Evolutionary conservation across 108 stramenopile genomes (phyloP).

Genomic region (Epithemia pelagica): DNA sequence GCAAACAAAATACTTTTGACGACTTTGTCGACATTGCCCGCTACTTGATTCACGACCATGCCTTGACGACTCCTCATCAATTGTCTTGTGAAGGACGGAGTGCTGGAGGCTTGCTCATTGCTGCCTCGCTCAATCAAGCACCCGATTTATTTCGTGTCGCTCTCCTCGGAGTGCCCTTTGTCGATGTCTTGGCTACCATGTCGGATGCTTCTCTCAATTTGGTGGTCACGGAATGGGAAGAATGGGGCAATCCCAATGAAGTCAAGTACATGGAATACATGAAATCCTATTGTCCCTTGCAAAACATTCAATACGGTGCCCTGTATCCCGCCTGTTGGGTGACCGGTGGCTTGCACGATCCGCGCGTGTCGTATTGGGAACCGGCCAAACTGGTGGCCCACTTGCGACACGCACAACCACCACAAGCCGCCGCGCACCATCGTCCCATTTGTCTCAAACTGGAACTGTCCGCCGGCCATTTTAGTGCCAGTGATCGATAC

Average conservation of each 20-base stretch:
- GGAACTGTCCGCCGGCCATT: conserved; percentile 92
- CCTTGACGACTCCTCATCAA: conserved; percentile 34
- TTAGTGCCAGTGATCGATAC: conserved; percentile 91
- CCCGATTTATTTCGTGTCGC: conserved; percentile 86
- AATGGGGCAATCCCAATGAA: conserved; percentile 94
- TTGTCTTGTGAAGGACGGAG: conserved; percentile 65
- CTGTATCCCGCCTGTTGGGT: conserved; percentile 84
- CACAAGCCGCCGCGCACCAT: conserved; percentile 23
- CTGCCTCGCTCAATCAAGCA: conserved; percentile 59
- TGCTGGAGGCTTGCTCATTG: conserved; percentile 67
- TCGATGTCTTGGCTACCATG: conserved; percentile 82
- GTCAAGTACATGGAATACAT: conserved; percentile 60
- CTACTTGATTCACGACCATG: conserved; percentile 36
- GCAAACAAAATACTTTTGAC: conserved; percentile 93
- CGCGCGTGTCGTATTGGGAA: conserved; percentile 80
- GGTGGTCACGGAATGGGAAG: conserved; percentile 71
- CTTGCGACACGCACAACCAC: conserved; percentile 16
- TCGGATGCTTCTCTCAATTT: conserved; percentile 80
- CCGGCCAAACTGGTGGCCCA: conserved; percentile 62
- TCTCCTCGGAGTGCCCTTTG: conserved; percentile 95
- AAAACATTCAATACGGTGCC: conserved; percentile 66
- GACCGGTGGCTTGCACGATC: conserved; percentile 90
- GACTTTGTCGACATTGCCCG: conserved; percentile 88
- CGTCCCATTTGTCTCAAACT: conserved; percentile 59
- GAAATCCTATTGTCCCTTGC: conserved; percentile 81